Conservation (phyloP, 768 basidiomycete species). For the Roridomyces roridus region DNA sequence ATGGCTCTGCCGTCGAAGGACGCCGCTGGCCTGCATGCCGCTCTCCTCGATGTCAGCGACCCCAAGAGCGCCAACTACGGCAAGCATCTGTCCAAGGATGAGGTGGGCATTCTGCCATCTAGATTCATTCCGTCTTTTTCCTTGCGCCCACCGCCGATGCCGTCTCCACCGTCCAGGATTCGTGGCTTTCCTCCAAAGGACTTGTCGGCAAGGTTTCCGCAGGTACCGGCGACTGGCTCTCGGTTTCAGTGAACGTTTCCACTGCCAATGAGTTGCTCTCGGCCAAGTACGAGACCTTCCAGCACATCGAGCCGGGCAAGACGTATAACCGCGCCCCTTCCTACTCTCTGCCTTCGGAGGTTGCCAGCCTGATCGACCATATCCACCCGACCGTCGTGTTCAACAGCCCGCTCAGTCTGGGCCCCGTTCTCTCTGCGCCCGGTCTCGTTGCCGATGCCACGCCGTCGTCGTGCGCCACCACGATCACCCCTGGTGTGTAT, state of each 20-base stretch:
- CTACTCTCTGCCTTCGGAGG: slow-evolving; percentile 40
- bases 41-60: slow-evolving; percentile 40
- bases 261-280: slow-evolving; percentile 41
- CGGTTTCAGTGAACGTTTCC: slow-evolving; percentile 34
- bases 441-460: background rate
- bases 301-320: slow-evolving; percentile 33
- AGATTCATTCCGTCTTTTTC: slow-evolving; percentile 37
- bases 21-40: slow-evolving; percentile 36
- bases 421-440: slow-evolving; percentile 20
- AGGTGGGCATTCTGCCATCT: slow-evolving; percentile 30
- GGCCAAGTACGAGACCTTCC: slow-evolving; percentile 42
- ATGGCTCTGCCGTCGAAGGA: slow-evolving; percentile 40
- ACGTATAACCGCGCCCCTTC: slow-evolving; percentile 37
- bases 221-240: slow-evolving; percentile 46
- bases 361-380: slow-evolving; percentile 34
- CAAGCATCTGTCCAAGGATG: slow-evolving; percentile 45
- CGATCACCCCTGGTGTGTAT: background rate
- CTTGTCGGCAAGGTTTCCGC: slow-evolving; percentile 35
- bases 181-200: slow-evolving; percentile 50
- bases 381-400: slow-evolving; percentile 43
- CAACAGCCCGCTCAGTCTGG: slow-evolving; percentile 20
- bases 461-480: background rate
- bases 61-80: slow-evolving; percentile 38
- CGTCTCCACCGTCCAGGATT: slow-evolving; percentile 34
- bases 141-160: slow-evolving; percentile 15